Evolutionary conservation across 2,329 filamentous ascomycete species (phyloP).

Genomic region (Xylaria sp.): DNA sequence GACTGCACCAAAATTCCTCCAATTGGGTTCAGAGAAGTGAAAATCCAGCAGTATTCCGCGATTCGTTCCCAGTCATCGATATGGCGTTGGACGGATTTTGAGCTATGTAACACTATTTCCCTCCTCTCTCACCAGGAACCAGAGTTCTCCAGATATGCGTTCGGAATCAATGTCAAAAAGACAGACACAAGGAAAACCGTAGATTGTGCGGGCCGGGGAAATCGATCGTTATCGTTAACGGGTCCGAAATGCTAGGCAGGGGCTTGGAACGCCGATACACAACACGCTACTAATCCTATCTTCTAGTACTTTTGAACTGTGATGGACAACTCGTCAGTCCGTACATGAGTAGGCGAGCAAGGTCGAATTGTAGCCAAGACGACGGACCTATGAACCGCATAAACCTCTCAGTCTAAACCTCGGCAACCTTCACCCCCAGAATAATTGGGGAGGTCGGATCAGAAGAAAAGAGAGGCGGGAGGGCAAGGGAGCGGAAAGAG

Average conservation of each 20-base stretch:
- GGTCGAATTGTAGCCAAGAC: neutral
- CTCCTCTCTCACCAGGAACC: conserved; percentile 16
- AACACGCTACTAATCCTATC: conserved; percentile 6
- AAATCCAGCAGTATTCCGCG: conserved; percentile 26
- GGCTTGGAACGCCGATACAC: conserved; percentile 32
- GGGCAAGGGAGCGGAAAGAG: conserved; percentile 44
- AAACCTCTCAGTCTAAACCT: conserved; percentile 44
- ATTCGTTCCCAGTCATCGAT: conserved; percentile 23
- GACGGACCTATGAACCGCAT: conserved; percentile 41
- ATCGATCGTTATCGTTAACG: conserved; percentile 35
- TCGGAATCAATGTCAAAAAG: conserved; percentile 32
- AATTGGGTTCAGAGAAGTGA: conserved; percentile 36
- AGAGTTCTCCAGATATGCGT: conserved; percentile 19
- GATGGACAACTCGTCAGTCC: neutral
- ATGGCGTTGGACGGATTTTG: conserved; percentile 14
- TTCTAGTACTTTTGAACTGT: conserved; percentile 6
- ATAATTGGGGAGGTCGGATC: conserved; percentile 52
- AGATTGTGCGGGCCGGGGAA: conserved; percentile 13
- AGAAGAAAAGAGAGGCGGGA: conserved; percentile 51
- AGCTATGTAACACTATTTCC: neutral
- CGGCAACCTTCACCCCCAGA: conserved; percentile 42
- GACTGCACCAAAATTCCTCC: conserved; percentile 36
- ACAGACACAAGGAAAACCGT: conserved; percentile 15
- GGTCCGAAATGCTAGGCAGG: conserved; percentile 31
- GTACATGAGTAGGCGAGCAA: neutral